These are phyloP conservation scores for Candida argentea DNA, from an alignment of 805 yeast genomes.

Conservation along the genomic window DNA sequence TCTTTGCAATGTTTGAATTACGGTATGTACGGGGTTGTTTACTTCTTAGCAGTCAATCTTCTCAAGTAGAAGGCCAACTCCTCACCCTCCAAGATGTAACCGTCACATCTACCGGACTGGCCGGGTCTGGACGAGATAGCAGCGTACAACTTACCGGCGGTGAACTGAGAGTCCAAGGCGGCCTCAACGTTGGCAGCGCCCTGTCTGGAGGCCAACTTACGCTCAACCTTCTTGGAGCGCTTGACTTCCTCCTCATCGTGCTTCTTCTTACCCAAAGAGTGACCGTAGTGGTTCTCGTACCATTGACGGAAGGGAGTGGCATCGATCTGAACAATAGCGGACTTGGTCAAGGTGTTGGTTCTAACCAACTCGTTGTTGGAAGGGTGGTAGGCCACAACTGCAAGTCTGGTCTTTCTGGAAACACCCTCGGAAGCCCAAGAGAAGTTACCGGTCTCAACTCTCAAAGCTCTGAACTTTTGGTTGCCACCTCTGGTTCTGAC, in stretches of 20 bases:
- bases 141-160: conserved; percentile 98
- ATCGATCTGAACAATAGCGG: conserved; percentile 98
- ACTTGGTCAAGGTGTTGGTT: conserved; percentile 98
- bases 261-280: conserved; percentile 80
- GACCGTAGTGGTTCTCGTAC: conserved; percentile 98
- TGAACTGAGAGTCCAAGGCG: conserved; percentile 92
- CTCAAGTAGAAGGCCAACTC: conserved; percentile 99
- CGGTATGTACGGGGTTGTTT: conserved; percentile 19
- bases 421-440: conserved; percentile 99
- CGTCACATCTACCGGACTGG: conserved; percentile 99
- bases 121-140: conserved; percentile 99
- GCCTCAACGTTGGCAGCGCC: conserved; percentile 74
- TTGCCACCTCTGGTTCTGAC: conserved; percentile 99
- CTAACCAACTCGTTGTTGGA: conserved; percentile 99
- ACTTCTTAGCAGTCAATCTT: conserved; percentile 99
- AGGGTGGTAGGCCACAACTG: conserved; percentile 97
- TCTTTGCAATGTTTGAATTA: background rate
- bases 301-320: conserved; percentile 99
- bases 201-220: conserved; percentile 92
- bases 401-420: conserved; percentile 97
- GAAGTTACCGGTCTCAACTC: conserved; percentile 98
- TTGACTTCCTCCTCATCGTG: conserved; percentile 48
- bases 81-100: conserved; percentile 99
- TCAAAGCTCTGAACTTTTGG: conserved; percentile 99
- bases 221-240: conserved; percentile 72